phyloP scores from a whole-genome alignment of 352 stramenopile species.

The Pythium graminicola region DNA sequence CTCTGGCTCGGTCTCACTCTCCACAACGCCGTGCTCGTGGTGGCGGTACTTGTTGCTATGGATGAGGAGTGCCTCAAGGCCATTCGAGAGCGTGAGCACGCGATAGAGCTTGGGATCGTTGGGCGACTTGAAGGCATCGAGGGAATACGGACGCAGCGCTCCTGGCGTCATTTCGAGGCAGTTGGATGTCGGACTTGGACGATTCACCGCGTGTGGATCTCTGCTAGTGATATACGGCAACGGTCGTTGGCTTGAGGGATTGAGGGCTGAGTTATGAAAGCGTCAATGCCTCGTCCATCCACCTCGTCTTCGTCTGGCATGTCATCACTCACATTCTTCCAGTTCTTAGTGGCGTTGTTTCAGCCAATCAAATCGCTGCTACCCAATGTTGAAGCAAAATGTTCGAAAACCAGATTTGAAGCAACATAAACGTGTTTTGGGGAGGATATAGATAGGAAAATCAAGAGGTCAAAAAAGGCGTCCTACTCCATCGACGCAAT shows the following conservation, averaged over 20 bases:
- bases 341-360: conserved; percentile 20
- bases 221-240: neutral
- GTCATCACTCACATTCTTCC: conserved; percentile 19
- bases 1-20: conserved; percentile 19
- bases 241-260: neutral
- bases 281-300: neutral
- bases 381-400: no score
- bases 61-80: conserved; percentile 32
- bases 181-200: no score
- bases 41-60: conserved; percentile 12
- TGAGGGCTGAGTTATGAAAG: neutral
- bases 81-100: conserved; percentile 47
- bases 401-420: no score
- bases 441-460: no score
- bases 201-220: neutral
- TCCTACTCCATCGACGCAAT: conserved; percentile 41
- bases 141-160: conserved; percentile 4
- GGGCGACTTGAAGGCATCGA: conserved; percentile 34
- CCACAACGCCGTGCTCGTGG: neutral
- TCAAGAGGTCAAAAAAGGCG: no score
- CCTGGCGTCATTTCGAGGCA: neutral
- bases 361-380: conserved; percentile 10
- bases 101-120: conserved; percentile 50
- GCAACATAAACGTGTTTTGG: no score
- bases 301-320: neutral